These are phyloP conservation scores for Carnegiea gigantea DNA, from an alignment of 179 eudicot genomes.

Conservation along the genomic window DNA sequence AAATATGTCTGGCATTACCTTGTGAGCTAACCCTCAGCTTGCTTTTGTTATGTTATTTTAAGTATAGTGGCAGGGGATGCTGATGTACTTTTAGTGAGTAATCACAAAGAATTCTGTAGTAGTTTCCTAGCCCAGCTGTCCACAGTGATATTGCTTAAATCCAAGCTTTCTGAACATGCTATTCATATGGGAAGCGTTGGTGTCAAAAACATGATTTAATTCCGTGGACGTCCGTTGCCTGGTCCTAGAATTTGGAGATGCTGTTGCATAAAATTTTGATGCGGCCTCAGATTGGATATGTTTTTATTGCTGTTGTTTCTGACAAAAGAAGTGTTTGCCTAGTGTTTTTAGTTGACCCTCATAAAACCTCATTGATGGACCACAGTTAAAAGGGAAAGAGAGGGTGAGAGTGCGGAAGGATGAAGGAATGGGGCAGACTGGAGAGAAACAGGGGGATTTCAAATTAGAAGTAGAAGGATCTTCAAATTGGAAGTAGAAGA, in stretches of 20 bases:
- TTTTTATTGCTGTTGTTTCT: background rate
- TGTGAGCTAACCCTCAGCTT: background rate
- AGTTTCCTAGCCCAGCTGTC: background rate
- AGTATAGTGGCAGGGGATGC: background rate
- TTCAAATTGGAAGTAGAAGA: background rate
- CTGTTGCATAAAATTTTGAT: background rate
- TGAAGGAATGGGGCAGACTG: background rate
- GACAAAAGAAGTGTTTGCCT: background rate
- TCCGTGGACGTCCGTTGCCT: background rate
- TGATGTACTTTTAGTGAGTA: background rate
- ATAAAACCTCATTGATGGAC: background rate
- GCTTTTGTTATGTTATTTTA: background rate
- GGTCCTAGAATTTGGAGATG: slow-evolving; percentile 1
- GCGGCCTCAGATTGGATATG: background rate
- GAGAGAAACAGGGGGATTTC: no score
- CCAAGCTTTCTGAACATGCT: background rate
- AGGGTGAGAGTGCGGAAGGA: background rate
- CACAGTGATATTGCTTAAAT: background rate
- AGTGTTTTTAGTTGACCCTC: background rate
- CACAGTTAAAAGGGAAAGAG: background rate
- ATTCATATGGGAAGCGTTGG: background rate
- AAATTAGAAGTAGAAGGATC: background rate
- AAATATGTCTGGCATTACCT: background rate
- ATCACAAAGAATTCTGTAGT: background rate
- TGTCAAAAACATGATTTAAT: background rate